Conservation (phyloP, 2,329 filamentous ascomycete species). For the Daldinia eschscholtzii region DNA sequence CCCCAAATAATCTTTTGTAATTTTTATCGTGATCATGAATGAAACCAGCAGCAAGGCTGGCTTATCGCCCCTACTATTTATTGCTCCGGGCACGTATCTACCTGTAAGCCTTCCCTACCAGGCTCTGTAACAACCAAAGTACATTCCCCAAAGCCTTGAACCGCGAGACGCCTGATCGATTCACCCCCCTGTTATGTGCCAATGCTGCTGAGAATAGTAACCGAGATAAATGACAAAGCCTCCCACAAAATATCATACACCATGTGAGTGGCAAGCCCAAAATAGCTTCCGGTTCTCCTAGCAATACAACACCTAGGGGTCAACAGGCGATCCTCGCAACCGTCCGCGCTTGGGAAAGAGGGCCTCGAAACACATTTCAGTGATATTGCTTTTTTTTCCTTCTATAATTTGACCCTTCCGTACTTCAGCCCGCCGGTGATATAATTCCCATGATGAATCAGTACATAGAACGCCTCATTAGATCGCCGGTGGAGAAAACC, state of each 20-base stretch:
- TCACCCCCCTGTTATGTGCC: neutral
- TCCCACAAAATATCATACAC: neutral
- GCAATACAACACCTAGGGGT: conserved; percentile 13
- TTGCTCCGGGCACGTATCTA: conserved; percentile 6
- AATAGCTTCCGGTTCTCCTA: neutral
- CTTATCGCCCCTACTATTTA: conserved; percentile 1
- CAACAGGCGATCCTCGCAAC: conserved; percentile 7
- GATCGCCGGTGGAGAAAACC: conserved; percentile 26
- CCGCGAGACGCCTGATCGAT: neutral
- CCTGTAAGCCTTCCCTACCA: conserved; percentile 2
- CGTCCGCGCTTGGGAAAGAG: neutral
- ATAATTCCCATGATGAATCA: conserved; percentile 30
- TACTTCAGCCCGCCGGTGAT: conserved; percentile 13
- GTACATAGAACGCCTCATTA: conserved; percentile 30
- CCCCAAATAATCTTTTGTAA: neutral
- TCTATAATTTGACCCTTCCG: conserved; percentile 27
- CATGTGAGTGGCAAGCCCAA: neutral
- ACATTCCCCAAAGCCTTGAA: neutral
- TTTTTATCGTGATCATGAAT: conserved; percentile 11
- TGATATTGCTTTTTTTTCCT: conserved; percentile 37
- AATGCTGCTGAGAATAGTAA: neutral
- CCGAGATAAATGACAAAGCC: neutral
- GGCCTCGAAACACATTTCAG: conserved; percentile 13
- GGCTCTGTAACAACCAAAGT: conserved; percentile 2
- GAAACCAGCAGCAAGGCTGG: neutral